phyloP scores from a whole-genome alignment of 306 rosid species.

The Spatholobus suberectus region DNA sequence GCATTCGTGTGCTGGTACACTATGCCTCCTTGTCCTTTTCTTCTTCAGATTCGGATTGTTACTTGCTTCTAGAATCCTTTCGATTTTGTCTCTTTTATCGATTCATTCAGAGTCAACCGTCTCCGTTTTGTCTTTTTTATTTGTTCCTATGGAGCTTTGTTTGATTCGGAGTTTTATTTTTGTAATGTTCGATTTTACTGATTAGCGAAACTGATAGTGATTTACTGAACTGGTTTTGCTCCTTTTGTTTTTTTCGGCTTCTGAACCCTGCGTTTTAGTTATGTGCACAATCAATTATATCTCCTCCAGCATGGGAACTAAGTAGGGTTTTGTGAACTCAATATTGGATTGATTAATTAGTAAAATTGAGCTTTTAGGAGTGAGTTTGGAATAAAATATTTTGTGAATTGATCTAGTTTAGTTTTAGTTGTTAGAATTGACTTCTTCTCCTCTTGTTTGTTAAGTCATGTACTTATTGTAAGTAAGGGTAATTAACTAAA shows the following conservation, averaged over 20 bases:
- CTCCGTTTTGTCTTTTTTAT: not conserved
- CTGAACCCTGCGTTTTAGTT: not conserved
- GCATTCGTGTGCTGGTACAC: constrained; percentile 48
- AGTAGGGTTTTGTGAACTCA: constrained; percentile 28
- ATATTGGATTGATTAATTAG: not conserved
- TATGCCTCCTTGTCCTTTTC: not conserved
- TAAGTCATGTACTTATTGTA: not conserved
- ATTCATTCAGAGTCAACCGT: constrained; percentile 1
- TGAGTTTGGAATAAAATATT: not conserved
- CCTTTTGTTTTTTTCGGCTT: not conserved
- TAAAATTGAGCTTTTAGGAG: not conserved
- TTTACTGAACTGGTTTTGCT: constrained; percentile 8
- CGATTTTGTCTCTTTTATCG: not conserved
- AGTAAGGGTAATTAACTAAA: constrained; percentile 8
- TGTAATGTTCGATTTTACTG: constrained; percentile 6
- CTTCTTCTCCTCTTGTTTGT: not conserved
- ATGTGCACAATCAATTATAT: not conserved
- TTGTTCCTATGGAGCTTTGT: not conserved
- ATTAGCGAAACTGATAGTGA: constrained; percentile 19
- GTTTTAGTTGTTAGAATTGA: not conserved
- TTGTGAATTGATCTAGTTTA: constrained; percentile 1
- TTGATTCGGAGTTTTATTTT: not conserved
- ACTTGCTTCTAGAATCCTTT: not conserved
- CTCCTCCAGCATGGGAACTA: not conserved
- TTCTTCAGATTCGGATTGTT: not conserved